Base-by-base conservation (phyloP, 768 basidiomycete species). In the Kwoniella newhampshirensis region DNA sequence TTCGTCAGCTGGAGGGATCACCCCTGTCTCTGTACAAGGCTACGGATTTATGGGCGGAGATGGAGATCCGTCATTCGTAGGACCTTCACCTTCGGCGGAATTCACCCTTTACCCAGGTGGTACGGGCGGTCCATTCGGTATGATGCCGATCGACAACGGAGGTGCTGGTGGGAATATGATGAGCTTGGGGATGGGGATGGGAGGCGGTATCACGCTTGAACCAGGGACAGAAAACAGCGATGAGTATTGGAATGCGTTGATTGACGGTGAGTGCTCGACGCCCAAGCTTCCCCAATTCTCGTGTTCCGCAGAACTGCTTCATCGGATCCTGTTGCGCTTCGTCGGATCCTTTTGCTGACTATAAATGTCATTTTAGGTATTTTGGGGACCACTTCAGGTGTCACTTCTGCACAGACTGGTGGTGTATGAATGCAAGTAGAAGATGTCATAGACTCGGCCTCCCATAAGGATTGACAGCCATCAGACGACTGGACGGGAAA, bases 241-340 rank as follows among this genome's bases (percentile, higher is more conserved):
- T 51, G 68, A 69, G 39, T 76, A 76, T 45, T 76, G 75, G 75
- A 73, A 76, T 56, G 61, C 73, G 0, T 49, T 76, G 54, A 76
- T 76, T 51, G 75, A 76, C 63, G 75, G 75, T 76, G 27, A 60
- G 75, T 68, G 12, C 20, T 43, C 9, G 21, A 37, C 36, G 36
- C 9, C 36, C 36, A n/a, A 37, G 36, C n/a, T 37, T n/a, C 11
- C 11, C 9, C n/a, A 9, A 9, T 37, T 12, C 32, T 7, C 28
- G 9, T 17, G 20, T 15, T 51, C 21, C 28, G 4, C 27, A 26
- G 11, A 15, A 9, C 13, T 12, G 18, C 25, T 2, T 11, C 26
- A 1, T 21, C 12, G 6, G n/a, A 46, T 20, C 20, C 26, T 46
- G 3, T 17, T 46, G 25, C 17, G 3, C 15, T n/a, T 26, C 9